phyloP scores from a whole-genome alignment of 140 eudicot species.

The Erigeron philadelphicus region DNA sequence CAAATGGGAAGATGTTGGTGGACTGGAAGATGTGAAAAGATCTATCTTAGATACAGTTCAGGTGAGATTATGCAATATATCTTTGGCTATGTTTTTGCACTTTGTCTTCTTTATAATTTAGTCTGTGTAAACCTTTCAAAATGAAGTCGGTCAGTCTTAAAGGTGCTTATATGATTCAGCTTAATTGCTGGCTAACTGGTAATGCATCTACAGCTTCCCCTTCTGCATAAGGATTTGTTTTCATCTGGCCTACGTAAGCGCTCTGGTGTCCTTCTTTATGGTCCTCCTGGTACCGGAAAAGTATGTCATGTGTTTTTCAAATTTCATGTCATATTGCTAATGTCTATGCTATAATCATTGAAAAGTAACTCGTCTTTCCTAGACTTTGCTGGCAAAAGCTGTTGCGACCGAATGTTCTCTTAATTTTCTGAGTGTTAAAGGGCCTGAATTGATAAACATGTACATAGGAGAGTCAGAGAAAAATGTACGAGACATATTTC shows the following conservation, averaged over 20 bases:
- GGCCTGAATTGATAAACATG: slow-evolving; percentile 97
- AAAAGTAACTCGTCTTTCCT: slow-evolving; percentile 10
- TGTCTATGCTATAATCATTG: neutral
- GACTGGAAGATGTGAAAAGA: slow-evolving; percentile 95
- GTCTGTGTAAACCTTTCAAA: neutral
- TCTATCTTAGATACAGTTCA: slow-evolving; percentile 93
- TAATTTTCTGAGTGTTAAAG: slow-evolving; percentile 91
- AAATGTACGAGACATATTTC: slow-evolving; percentile 91
- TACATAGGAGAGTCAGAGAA: slow-evolving; percentile 99
- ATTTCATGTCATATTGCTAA: neutral
- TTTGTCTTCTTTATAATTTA: slow-evolving; percentile 4
- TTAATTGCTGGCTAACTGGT: slow-evolving; percentile 14
- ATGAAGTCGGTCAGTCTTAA: slow-evolving; percentile 6
- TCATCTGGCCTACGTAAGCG: slow-evolving; percentile 94
- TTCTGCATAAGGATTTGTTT: slow-evolving; percentile 80
- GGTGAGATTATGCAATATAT: slow-evolving; percentile 32
- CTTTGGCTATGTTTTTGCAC: slow-evolving; percentile 15
- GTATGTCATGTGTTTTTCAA: slow-evolving; percentile 35
- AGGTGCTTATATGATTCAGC: slow-evolving; percentile 13
- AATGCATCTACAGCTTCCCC: slow-evolving; percentile 62
- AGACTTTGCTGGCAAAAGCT: slow-evolving; percentile 96
- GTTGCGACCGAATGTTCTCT: slow-evolving; percentile 96
- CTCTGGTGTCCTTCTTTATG: slow-evolving; percentile 96
- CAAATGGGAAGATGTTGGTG: slow-evolving; percentile 99
- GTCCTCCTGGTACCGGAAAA: slow-evolving; percentile 98